Conservation (phyloP, 495 filamentous ascomycete species). For the Penicillium turbatum region DNA sequence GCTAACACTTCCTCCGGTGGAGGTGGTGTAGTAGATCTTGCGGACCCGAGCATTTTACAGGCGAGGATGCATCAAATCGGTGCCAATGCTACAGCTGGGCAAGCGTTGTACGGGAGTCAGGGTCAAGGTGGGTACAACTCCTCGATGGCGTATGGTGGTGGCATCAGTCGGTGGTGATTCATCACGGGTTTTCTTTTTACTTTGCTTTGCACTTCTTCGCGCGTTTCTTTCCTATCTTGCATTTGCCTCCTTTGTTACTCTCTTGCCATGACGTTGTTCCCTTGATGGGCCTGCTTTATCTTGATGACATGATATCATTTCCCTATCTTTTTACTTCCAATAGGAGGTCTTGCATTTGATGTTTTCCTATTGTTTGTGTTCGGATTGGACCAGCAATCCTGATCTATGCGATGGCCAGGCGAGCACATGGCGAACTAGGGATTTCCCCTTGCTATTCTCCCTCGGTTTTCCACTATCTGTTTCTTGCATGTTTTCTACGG, state of each 20-base stretch:
- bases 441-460: conserved; percentile 11
- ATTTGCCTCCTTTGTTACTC: conserved; percentile 13
- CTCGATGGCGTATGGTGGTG: conserved; percentile 77
- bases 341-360: conserved; percentile 28
- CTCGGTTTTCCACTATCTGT: background rate
- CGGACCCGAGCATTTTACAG: conserved; percentile 98
- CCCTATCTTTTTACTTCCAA: conserved; percentile 22
- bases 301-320: conserved; percentile 39
- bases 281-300: conserved; percentile 17
- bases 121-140: conserved; percentile 98
- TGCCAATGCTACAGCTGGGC: conserved; percentile 61
- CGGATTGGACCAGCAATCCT: conserved; percentile 33
- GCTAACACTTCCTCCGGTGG: conserved; percentile 99
- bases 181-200: conserved; percentile 12
- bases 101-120: conserved; percentile 86
- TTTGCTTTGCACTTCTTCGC: conserved; percentile 7
- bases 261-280: conserved; percentile 17
- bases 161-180: conserved; percentile 69
- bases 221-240: conserved; percentile 14
- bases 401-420: conserved; percentile 29
- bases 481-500: conserved; percentile 25
- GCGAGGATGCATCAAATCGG: conserved; percentile 89
- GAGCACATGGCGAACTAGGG: conserved; percentile 38
- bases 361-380: conserved; percentile 26
- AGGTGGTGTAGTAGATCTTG: conserved; percentile 98